Evolutionary conservation across 2,329 filamentous ascomycete species (phyloP).

Genomic region (Boeremia exigua): DNA sequence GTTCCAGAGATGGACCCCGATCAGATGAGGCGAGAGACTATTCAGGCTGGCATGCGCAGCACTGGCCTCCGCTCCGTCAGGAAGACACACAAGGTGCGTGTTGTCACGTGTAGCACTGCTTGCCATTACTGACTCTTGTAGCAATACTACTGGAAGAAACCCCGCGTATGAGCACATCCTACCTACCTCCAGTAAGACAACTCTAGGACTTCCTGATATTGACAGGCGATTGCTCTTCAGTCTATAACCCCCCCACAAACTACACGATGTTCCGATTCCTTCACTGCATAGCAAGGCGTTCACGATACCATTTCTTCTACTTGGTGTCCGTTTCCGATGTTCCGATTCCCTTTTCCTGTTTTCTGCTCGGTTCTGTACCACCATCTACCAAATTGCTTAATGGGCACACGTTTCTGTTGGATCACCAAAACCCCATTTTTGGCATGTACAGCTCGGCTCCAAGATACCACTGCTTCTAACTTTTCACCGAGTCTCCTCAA

Average conservation of each 20-base stretch:
- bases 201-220: background rate
- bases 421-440: conserved; percentile 1
- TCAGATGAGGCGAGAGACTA: conserved; percentile 76
- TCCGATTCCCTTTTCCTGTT: conserved; percentile 1
- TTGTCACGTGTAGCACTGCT: background rate
- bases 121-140: conserved; percentile 39
- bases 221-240: background rate
- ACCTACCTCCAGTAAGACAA: background rate
- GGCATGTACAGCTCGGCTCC: background rate
- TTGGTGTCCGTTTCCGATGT: conserved; percentile 20
- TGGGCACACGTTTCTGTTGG: conserved; percentile 7
- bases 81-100: conserved; percentile 92
- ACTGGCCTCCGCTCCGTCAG: conserved; percentile 87
- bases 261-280: conserved; percentile 21
- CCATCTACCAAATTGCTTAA: conserved; percentile 27
- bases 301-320: conserved; percentile 38
- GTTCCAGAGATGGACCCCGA: conserved; percentile 86
- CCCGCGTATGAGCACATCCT: conserved; percentile 45
- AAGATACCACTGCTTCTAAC: background rate
- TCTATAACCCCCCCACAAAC: background rate
- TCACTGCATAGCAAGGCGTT: conserved; percentile 49
- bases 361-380: conserved; percentile 23
- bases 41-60: conserved; percentile 85
- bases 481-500: background rate
- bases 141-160: conserved; percentile 77